Evolutionary conservation across 257 asterid species (phyloP), one percentile per base, ranked within the genome.

Genomic region (Fraxinus excelsior): DNA sequence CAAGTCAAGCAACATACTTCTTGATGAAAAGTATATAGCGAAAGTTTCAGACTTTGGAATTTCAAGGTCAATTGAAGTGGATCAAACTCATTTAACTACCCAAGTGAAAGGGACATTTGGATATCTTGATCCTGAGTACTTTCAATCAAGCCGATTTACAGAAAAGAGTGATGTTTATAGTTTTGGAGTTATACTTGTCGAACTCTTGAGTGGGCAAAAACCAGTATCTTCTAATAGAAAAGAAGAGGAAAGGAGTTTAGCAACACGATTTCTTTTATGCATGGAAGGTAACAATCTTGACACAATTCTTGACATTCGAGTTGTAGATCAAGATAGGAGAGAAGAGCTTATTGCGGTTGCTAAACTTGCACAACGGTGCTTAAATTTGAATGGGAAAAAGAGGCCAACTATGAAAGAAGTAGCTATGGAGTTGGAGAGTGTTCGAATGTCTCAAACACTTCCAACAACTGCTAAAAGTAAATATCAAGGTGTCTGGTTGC

Each of bases 321-420:
- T 42, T 26, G 11, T 72, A 18, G 42, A 72, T 12, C n/a, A 31
- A 8, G 66, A 11, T 42, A 46, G n/a, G 28, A 23, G 12, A 21
- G 46, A 49, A 26, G 56, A 72, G 32, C 32, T 72, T 25, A 11
- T 16, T 23, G 76, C 64, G 4, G 76, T 72, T 72, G 76, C 76
- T 25, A 72, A 32, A 44, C 76, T 72, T 42, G 76, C 76, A 10
- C 67, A 72, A 46, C 21, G 64, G 16, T 72, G 76, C 66, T 18
- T 72, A 21, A 72, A 18, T 13, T 72, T 49, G 66, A 62, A 72
- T 26, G 76, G 76, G 46, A 72, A n/a, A 28, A 13, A 28, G 44
- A 72, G 76, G 40, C 76, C 67, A 2, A 72, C 67, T n/a, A 49
- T 72, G 76, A 72, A 28, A 72, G 66, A 72, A 49, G 76, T 72